These are phyloP conservation scores for Lecanicillium sp. DNA, from an alignment of 2,329 filamentous ascomycete species.

Conservation along the genomic window DNA sequence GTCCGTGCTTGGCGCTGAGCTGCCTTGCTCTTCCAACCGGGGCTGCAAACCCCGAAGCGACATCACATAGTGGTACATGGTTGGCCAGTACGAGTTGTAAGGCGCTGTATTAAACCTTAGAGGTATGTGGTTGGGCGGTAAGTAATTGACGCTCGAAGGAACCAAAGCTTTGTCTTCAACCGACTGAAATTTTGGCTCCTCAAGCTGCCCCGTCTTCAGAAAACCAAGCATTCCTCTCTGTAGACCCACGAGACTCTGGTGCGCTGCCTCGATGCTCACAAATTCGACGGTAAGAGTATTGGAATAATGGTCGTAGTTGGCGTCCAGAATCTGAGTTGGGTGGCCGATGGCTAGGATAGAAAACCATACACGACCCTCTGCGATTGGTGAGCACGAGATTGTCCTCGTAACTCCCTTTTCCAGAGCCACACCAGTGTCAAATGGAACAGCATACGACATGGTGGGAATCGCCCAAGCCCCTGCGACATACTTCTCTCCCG, in stretches of 20 bases:
- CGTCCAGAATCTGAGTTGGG: background rate
- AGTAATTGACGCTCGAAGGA: background rate
- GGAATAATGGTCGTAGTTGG: background rate
- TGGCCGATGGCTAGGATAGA: background rate
- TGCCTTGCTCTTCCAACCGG: background rate
- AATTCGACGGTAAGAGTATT: background rate
- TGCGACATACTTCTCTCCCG: background rate
- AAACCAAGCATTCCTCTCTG: background rate
- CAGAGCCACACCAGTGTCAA: too few relatives aligned
- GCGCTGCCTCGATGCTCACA: background rate
- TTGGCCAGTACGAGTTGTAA: slow-evolving; percentile 6
- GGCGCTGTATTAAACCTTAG: background rate
- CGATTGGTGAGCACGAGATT: background rate
- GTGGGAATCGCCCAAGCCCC: slow-evolving; percentile 1
- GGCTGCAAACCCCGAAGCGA: background rate
- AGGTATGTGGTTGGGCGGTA: background rate
- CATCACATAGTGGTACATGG: background rate
- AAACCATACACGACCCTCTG: background rate
- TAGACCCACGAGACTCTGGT: background rate
- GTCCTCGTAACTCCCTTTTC: background rate
- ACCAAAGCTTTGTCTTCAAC: too few relatives aligned
- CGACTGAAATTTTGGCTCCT: too few relatives aligned
- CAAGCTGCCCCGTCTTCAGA: too few relatives aligned
- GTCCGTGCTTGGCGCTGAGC: background rate
- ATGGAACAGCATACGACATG: background rate